Conservation (phyloP, 805 yeast species). For the Candida sakaeoensis region DNA sequence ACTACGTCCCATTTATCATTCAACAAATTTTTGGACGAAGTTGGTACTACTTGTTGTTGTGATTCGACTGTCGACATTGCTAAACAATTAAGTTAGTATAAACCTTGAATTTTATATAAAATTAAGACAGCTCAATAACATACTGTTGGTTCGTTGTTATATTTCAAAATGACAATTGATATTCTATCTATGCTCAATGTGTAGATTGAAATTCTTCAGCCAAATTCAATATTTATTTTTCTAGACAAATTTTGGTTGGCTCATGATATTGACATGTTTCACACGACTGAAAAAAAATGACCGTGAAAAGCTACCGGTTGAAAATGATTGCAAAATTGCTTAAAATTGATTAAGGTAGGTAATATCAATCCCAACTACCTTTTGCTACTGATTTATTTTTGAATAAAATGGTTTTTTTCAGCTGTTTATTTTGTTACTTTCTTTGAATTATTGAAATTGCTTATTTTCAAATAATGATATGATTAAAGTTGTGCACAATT, state of each 20-base stretch:
- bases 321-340: neutral
- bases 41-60: slow-evolving; percentile 17
- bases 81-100: neutral
- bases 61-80: slow-evolving; percentile 6
- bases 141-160: too few species aligned
- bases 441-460: too few species aligned
- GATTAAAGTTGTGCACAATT: too few species aligned
- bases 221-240: slow-evolving; percentile 4
- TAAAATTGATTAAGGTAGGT: too few species aligned
- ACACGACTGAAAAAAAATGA: slow-evolving; percentile 2
- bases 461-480: too few species aligned
- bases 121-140: too few species aligned
- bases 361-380: too few species aligned
- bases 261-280: slow-evolving; percentile 5
- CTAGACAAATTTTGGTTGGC: slow-evolving; percentile 6
- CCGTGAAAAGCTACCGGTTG: neutral
- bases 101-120: too few species aligned
- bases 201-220: slow-evolving; percentile 1
- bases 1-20: slow-evolving; percentile 93
- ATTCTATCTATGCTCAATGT: neutral
- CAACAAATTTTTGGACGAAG: slow-evolving; percentile 54
- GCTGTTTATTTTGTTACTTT: too few species aligned
- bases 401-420: too few species aligned
- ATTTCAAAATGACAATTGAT: neutral
- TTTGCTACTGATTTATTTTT: too few species aligned